Conservation (phyloP, 2,329 filamentous ascomycete species). For the Phyllosticta paracitricarpa region DNA sequence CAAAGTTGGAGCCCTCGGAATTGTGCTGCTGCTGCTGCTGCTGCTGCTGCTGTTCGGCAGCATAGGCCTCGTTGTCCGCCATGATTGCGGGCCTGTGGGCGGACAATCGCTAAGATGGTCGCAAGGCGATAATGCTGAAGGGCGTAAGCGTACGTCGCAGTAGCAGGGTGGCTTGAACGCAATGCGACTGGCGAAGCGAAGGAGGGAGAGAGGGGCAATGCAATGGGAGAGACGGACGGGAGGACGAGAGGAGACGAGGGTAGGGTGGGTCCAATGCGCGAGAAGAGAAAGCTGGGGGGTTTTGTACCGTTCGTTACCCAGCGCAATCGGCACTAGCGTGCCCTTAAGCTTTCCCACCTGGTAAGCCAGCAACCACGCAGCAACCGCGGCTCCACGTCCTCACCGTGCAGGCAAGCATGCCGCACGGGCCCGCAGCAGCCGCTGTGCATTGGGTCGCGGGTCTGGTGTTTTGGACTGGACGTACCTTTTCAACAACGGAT, state of each 20-base stretch:
- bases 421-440: neutral
- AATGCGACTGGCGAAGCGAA: neutral
- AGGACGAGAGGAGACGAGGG: neutral
- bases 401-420: neutral
- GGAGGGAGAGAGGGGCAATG: neutral
- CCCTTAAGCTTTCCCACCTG: neutral
- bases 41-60: constrained; percentile 1
- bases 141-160: neutral
- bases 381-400: neutral
- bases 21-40: constrained; percentile 13
- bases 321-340: neutral
- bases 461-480: neutral
- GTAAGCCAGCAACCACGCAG: neutral
- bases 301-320: neutral
- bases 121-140: neutral
- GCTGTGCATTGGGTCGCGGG: neutral
- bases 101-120: constrained; percentile 4
- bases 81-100: neutral
- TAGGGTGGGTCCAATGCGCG: neutral
- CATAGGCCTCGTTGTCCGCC: constrained; percentile 8
- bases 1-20: constrained; percentile 18
- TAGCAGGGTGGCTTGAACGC: neutral
- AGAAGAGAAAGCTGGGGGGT: neutral
- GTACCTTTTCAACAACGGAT: neutral
- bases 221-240: neutral